Percentiles rank a stretch among this genome's conserved stretches.
These are phyloP conservation scores for Boletus eberwhitei DNA, from an alignment of 768 basidiomycete genomes.

Conservation along the genomic window DNA sequence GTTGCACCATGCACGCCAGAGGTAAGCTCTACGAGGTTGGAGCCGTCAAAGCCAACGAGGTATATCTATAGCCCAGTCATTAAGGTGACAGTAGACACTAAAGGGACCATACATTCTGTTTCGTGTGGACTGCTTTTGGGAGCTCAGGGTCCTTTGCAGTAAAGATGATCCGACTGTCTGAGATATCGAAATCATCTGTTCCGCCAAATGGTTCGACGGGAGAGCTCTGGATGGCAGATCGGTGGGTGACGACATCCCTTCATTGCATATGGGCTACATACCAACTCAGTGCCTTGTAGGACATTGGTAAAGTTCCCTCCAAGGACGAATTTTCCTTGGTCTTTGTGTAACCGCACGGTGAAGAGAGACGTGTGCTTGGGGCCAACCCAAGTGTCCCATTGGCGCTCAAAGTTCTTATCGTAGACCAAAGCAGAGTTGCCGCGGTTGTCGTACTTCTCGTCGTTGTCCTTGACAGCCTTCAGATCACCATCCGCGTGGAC, in stretches of 20 bases:
- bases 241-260: background rate
- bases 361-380: constrained; percentile 73
- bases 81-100: background rate
- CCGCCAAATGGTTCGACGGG: constrained; percentile 90
- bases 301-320: constrained; percentile 54
- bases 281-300: constrained; percentile 66
- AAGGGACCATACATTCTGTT: constrained; percentile 60
- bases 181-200: constrained; percentile 76
- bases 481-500: constrained; percentile 78
- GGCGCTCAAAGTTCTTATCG: constrained; percentile 65
- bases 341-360: constrained; percentile 53
- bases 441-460: constrained; percentile 67
- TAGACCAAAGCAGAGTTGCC: constrained; percentile 73
- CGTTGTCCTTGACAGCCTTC: constrained; percentile 62
- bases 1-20: constrained; percentile 84
- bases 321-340: constrained; percentile 49
- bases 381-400: constrained; percentile 77
- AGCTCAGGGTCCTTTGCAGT: constrained; percentile 82
- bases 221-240: constrained; percentile 41
- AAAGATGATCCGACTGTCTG: constrained; percentile 66
- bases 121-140: constrained; percentile 81
- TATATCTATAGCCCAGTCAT: constrained; percentile 52
- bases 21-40: constrained; percentile 65
- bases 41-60: constrained; percentile 56
- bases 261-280: constrained; percentile 32